Evolutionary conservation across 2,329 filamentous ascomycete genomes (phyloP), one percentile per base, ranked within the genome.

Genomic region (Exophiala calicioides): DNA sequence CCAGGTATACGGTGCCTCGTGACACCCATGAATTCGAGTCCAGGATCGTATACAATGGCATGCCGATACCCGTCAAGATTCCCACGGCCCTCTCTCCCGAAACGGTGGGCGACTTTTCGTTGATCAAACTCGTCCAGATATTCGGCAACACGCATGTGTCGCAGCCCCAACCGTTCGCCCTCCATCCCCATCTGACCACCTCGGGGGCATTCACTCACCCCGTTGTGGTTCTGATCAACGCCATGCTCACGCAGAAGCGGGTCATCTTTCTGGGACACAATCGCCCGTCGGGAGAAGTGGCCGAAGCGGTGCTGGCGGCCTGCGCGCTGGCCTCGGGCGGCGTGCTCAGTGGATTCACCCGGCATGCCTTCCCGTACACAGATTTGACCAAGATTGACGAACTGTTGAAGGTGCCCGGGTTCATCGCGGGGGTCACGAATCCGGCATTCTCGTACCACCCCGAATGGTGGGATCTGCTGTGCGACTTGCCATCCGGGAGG

Each of bases 21-120:
- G 93, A 98, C 65, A 98, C 93, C 0, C 93, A 98, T 67, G 93
- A 98, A 68, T 97, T 95, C 62, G 93, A 97, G 72, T 94, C 88
- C 58, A 89, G 85, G 62, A 89, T 98, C 60, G 81, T 91, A 63
- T 98, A 98, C 73, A 95, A 96, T 70, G 89, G 90, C 54, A 93
- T 97, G 45, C 91, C 91, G 0, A 91, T 98, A 20, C 93, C 93
- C 1, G 89, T 98, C 71, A 97, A 97, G 69, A 85, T 98, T 5
- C 93, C 93, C 0, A 90, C 91, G 3, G 90, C 93, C 8, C 80
- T 95, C 47, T 91, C 90, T 73, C 88, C 90, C 2, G 93, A 98
- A 73, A 96, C 88, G 0, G 93, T 98, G 12, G 93, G 93, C 52
- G 93, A 98, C 69, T 98, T 98, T 64, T 97, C 90, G 27, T 78